Evolutionary conservation across 352 stramenopile species (phyloP).

Genomic region (Pythium brachiatum): DNA sequence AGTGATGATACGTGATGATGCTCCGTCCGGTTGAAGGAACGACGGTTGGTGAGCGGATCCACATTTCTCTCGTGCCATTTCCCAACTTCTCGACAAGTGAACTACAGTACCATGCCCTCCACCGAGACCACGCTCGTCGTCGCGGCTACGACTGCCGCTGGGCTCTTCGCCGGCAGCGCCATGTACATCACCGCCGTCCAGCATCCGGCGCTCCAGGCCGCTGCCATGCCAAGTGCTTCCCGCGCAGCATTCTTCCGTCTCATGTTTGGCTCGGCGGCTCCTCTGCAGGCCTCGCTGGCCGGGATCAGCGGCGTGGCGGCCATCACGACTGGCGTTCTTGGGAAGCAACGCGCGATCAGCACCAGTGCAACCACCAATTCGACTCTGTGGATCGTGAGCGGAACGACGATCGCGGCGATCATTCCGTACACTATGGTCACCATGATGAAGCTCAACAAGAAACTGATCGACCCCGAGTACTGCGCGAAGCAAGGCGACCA

Average conservation of each 20-base stretch:
- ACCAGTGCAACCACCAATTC: neutral
- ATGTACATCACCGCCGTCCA: constrained; percentile 38
- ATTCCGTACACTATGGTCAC: constrained; percentile 20
- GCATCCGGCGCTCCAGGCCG: constrained; percentile 25
- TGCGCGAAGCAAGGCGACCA: neutral
- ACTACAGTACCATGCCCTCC: neutral
- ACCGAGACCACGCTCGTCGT: neutral
- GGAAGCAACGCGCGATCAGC: neutral
- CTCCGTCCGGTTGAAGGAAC: too few species aligned
- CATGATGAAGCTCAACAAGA: constrained; percentile 26
- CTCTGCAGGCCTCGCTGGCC: constrained; percentile 20
- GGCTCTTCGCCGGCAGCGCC: constrained; percentile 31
- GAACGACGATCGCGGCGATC: constrained; percentile 17
- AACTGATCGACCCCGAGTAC: constrained; percentile 8
- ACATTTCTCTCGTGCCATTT: too few species aligned
- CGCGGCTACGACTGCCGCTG: constrained; percentile 15
- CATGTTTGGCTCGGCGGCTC: constrained; percentile 29
- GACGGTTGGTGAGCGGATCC: too few species aligned
- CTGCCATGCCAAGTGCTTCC: neutral
- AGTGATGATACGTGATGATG: too few species aligned
- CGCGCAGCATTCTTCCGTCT: constrained; percentile 29
- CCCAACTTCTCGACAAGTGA: too few species aligned
- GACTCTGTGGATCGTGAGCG: constrained; percentile 11
- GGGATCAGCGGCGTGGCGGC: constrained; percentile 26
- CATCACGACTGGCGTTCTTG: constrained; percentile 17